phyloP scores from a whole-genome alignment of 345 rosid species.

The Crucihimalaya himalaica region DNA sequence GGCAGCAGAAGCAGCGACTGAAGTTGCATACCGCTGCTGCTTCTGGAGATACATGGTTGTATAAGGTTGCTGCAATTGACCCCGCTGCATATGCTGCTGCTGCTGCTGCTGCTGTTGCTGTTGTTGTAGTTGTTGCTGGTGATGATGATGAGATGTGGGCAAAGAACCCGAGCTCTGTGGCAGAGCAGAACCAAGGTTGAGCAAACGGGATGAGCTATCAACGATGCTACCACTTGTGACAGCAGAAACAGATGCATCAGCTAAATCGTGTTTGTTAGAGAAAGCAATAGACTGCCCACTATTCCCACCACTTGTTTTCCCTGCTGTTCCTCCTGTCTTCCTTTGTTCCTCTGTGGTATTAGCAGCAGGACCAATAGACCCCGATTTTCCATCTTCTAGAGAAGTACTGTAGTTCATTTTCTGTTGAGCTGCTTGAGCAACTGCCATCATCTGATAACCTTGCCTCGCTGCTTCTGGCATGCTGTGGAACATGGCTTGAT shows the following conservation, averaged over 20 bases:
- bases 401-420: constrained; percentile 64
- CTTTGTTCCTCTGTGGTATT: constrained; percentile 62
- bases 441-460: constrained; percentile 57
- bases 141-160: constrained; percentile 41
- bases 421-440: constrained; percentile 72
- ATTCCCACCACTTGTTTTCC: constrained; percentile 33
- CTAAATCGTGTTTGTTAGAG: constrained; percentile 59
- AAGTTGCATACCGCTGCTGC: constrained; percentile 66
- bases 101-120: constrained; percentile 55
- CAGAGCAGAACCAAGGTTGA: constrained; percentile 59
- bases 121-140: constrained; percentile 45
- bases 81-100: constrained; percentile 53
- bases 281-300: constrained; percentile 86
- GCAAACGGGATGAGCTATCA: constrained; percentile 70
- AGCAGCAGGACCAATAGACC: constrained; percentile 48
- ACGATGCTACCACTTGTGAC: constrained; percentile 61
- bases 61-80: constrained; percentile 52
- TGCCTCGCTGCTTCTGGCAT: constrained; percentile 76
- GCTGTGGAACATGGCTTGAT: constrained; percentile 73
- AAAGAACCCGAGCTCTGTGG: constrained; percentile 55
- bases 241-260: constrained; percentile 58
- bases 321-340: constrained; percentile 39
- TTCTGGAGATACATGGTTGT: constrained; percentile 64
- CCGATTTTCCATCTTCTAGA: constrained; percentile 68
- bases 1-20: constrained; percentile 60